These are phyloP conservation scores for Mesotaenium endlicherianum DNA, from an alignment of 139 green algal species.

Conservation along the genomic window DNA sequence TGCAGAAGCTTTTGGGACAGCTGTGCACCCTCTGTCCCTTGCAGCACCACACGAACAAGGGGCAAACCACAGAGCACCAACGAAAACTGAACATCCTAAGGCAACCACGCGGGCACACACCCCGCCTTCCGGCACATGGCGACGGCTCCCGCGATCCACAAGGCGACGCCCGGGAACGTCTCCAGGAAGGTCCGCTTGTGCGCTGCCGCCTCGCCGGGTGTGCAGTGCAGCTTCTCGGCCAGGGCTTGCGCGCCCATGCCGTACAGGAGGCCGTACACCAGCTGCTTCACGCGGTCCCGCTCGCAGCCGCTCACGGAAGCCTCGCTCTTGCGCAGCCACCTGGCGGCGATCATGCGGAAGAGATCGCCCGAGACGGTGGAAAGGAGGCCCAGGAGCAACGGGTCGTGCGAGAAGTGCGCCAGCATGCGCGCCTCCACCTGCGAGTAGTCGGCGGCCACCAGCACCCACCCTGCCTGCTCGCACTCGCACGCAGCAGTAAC, in stretches of 20 bases:
- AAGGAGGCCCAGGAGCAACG: slow-evolving; percentile 61
- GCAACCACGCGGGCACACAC: not conserved
- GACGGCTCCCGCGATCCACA: slow-evolving; percentile 49
- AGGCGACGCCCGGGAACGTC: slow-evolving; percentile 47
- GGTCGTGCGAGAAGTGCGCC: slow-evolving; percentile 79
- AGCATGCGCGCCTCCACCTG: slow-evolving; percentile 85
- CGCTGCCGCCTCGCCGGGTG: slow-evolving; percentile 55
- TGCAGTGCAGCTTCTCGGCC: slow-evolving; percentile 75
- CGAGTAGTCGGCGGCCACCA: slow-evolving; percentile 77
- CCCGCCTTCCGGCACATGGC: slow-evolving; percentile 48
- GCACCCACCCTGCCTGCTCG: slow-evolving; percentile 8
- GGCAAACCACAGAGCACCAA: not conserved
- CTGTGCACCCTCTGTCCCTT: not conserved
- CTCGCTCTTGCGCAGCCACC: slow-evolving; percentile 58
- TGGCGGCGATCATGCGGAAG: slow-evolving; percentile 71
- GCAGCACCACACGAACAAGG: not conserved
- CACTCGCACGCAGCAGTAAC: too few relatives aligned
- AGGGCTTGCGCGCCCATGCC: slow-evolving; percentile 33
- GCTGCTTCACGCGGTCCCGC: slow-evolving; percentile 22
- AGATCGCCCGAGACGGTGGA: slow-evolving; percentile 60
- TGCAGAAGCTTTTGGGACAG: not conserved
- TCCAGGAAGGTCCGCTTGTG: slow-evolving; percentile 49
- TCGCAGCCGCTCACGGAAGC: slow-evolving; percentile 54
- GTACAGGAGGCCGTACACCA: slow-evolving; percentile 45
- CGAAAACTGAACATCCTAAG: not conserved